Percentiles rank a stretch among this genome's conserved stretches.
Conservation (phyloP, 768 basidiomycete genomes). For the Tricholoma hemisulphureum region DNA sequence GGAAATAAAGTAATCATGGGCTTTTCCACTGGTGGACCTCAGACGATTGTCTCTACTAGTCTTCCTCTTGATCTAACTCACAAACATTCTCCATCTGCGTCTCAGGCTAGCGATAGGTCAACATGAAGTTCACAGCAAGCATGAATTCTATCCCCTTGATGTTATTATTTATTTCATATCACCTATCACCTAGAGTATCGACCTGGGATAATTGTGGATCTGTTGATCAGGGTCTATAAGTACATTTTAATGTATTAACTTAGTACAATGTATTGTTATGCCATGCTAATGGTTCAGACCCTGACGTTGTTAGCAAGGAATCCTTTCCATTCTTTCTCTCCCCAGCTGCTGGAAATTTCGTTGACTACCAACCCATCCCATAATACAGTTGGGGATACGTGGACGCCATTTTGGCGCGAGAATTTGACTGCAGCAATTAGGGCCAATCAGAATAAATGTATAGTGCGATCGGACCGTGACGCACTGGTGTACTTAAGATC, state of each 20-base stretch:
- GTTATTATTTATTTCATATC: background rate
- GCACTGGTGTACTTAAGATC: conserved; percentile 87
- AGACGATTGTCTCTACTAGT: conserved; percentile 30
- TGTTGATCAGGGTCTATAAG: background rate
- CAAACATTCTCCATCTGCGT: background rate
- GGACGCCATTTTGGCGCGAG: conserved; percentile 86
- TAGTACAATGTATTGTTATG: background rate
- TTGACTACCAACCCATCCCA: conserved; percentile 74
- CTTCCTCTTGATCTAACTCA: conserved; percentile 5
- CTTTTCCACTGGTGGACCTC: conserved; percentile 37
- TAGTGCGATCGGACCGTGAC: conserved; percentile 22
- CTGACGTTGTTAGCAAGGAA: conserved; percentile 64
- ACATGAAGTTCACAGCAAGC: background rate
- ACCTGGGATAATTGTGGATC: background rate
- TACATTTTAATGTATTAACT: background rate
- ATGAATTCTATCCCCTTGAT: background rate
- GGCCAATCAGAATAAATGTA: background rate
- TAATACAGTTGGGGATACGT: conserved; percentile 82
- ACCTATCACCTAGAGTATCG: background rate
- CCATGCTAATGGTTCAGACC: conserved; percentile 24
- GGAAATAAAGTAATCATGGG: conserved; percentile 53
- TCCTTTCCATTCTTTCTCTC: conserved; percentile 73
- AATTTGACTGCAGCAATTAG: conserved; percentile 81
- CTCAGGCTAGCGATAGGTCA: conserved; percentile 10
- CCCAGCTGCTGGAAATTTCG: conserved; percentile 82